Evolutionary conservation across 352 stramenopile genomes (phyloP).

Genomic region (Globisporangium middletonii): DNA sequence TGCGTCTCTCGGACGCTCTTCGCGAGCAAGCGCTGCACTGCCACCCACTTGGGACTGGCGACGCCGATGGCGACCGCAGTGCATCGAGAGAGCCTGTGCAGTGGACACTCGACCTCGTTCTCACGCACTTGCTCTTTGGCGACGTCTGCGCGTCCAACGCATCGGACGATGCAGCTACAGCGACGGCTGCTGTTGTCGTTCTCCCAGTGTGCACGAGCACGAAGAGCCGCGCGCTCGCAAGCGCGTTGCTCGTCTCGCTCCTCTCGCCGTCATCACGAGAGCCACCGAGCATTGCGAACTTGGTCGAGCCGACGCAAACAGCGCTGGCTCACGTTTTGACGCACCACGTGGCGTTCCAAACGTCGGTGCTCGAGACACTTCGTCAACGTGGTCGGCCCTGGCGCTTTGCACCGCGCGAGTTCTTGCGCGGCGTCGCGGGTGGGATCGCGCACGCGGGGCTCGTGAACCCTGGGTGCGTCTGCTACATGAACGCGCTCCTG

Average conservation of each 20-base stretch:
- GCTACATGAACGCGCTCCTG: constrained; percentile 99
- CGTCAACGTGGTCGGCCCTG: constrained; percentile 42
- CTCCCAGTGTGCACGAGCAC: constrained; percentile 6
- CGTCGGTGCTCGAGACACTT: constrained; percentile 18
- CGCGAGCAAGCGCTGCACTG: not conserved
- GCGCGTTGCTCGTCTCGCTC: constrained; percentile 8
- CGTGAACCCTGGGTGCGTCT: constrained; percentile 97
- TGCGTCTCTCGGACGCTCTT: constrained; percentile 4
- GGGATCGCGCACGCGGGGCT: constrained; percentile 73
- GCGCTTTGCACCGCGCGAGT: constrained; percentile 46
- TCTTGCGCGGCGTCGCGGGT: constrained; percentile 22
- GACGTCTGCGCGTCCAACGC: not conserved
- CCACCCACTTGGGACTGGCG: not conserved
- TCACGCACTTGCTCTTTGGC: constrained; percentile 16
- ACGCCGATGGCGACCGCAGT: not conserved
- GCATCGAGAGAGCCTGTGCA: not conserved
- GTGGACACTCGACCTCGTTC: constrained; percentile 13
- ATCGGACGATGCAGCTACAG: no score
- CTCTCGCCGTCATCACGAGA: not conserved
- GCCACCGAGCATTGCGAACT: not conserved
- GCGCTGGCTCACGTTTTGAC: not conserved
- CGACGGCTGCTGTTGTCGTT: not conserved
- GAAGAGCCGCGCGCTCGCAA: constrained; percentile 5
- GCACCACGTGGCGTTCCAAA: constrained; percentile 18
- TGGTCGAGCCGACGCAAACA: not conserved